Evolutionary conservation across 164 flowering plant genomes (phyloP).

Genomic region (Stephania yunnanensis): DNA sequence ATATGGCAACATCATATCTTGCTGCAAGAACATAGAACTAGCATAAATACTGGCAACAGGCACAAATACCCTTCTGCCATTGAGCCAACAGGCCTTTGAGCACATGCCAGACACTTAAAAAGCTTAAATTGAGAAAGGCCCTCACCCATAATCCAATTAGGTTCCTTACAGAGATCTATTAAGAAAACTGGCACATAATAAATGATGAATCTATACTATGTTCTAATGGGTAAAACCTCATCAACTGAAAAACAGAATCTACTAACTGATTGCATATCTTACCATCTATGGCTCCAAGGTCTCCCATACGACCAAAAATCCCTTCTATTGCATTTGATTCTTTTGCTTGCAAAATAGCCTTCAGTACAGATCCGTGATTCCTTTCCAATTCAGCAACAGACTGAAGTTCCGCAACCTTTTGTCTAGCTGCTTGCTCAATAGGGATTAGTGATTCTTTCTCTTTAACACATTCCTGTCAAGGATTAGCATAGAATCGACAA

Average conservation of each 20-base stretch:
- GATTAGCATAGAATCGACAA: conserved; percentile 1
- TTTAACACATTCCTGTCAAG: conserved; percentile 51
- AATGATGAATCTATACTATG: not conserved
- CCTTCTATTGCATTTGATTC: conserved; percentile 70
- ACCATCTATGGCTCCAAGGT: conserved; percentile 97
- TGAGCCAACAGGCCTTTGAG: not conserved
- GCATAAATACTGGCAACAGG: not conserved
- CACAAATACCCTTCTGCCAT: not conserved
- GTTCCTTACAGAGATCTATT: not conserved
- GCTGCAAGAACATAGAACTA: conserved; percentile 46
- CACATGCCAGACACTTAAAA: not conserved
- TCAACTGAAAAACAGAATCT: not conserved
- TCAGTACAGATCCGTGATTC: conserved; percentile 86
- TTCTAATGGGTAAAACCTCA: not conserved
- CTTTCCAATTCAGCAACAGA: conserved; percentile 73
- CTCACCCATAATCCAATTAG: too few relatives aligned
- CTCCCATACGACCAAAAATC: conserved; percentile 94
- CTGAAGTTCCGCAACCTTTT: conserved; percentile 72
- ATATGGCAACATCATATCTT: conserved; percentile 89
- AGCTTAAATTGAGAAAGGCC: not conserved
- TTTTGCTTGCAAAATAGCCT: conserved; percentile 80
- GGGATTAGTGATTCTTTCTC: conserved; percentile 71
- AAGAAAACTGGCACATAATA: not conserved
- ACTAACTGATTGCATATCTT: conserved; percentile 11
- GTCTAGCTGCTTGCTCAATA: conserved; percentile 88